Evolutionary conservation across 2,329 filamentous ascomycete species (phyloP), one percentile per base, ranked within the genome.

Genomic region (Epichloe coenophiala): DNA sequence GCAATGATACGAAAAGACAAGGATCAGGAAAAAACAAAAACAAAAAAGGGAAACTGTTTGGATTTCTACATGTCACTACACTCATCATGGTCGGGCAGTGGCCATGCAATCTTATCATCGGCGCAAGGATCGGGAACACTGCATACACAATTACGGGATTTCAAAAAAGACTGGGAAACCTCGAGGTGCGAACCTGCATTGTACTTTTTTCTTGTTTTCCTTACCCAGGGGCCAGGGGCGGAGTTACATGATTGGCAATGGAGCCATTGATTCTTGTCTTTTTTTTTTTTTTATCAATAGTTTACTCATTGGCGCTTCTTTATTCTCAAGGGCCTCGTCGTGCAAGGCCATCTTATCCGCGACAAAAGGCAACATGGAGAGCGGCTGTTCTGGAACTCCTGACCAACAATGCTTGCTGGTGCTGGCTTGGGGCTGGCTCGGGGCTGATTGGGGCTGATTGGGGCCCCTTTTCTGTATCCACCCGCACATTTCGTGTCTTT

Each of bases 111-210:
- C 11, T 44, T 44, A 44, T 17, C 42, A 33, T 4, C 42, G 48
- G 45, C 46, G 50, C 49, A 53, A 53, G 52, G 49, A 52, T 49
- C 50, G n/a, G 53, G 48, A 44, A 58, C 51, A 50, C 47, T 53
- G 49, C 51, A 35, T 53, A 58, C 51, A 50, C 48, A 53, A 47
- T n/a, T 47, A 27, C 51, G 50, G 44, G 46, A 51, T 53, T 51
- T 52, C 53, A n/a, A 47, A 55, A 53, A 60, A 60, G 57, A 56
- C 52, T 33, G 5, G 57, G 54, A 54, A 51, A 48, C 53, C 49
- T 59, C 48, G 55, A 41, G 58, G 59, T 60, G 59, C 59, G 55
- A 60, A 60, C 59, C 59, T 54, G 51, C 37, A 15, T 42, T 43
- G 47, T 46, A 46, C 2, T 33, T 44, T 27, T 44, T 33, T 1